A percentile compares a stretch with the other conserved stretches of the same genome.
Conservation (phyloP, 805 yeast genomes). For the Sugiyamaella chiloensis region DNA sequence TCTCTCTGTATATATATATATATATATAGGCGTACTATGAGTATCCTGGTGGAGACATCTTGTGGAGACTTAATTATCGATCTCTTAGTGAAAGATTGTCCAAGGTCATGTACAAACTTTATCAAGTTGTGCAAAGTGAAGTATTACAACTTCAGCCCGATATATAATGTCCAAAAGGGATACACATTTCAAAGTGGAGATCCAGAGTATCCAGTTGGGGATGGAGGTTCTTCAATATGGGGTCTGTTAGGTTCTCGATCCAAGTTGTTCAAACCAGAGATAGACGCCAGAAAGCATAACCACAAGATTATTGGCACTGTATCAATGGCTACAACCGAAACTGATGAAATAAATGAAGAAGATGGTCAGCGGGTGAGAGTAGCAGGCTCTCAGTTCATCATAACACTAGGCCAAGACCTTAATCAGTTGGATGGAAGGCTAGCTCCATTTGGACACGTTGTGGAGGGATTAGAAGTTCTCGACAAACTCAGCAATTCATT, state of each 20-base stretch:
- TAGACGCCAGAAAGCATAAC: conserved; percentile 27
- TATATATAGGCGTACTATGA: no score
- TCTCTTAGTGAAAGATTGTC: conserved; percentile 36
- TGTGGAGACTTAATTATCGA: conserved; percentile 50
- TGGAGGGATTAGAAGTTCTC: conserved; percentile 47
- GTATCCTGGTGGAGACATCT: conserved; percentile 42
- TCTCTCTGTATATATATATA: no score
- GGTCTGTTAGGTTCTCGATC: conserved; percentile 23
- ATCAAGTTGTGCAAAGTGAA: conserved; percentile 51
- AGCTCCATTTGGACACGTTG: conserved; percentile 47
- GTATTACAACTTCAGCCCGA: conserved; percentile 51
- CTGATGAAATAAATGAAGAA: neutral
- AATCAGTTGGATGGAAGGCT: conserved; percentile 27
- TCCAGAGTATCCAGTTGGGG: conserved; percentile 42
- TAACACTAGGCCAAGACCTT: conserved; percentile 36
- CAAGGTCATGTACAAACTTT: conserved; percentile 45
- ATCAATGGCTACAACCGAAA: conserved; percentile 26
- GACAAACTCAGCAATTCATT: conserved; percentile 42
- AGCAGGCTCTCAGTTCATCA: conserved; percentile 38
- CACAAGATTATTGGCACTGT: conserved; percentile 38
- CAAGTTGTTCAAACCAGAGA: conserved; percentile 24
- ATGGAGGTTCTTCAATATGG: conserved; percentile 35
- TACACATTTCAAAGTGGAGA: conserved; percentile 46
- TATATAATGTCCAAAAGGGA: conserved; percentile 43
- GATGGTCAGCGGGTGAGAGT: conserved; percentile 14